A percentile compares a stretch with the other conserved stretches of the same genome.
phyloP scores from a whole-genome alignment of 2,329 filamentous ascomycete species.

The Fusarium lateritium region DNA sequence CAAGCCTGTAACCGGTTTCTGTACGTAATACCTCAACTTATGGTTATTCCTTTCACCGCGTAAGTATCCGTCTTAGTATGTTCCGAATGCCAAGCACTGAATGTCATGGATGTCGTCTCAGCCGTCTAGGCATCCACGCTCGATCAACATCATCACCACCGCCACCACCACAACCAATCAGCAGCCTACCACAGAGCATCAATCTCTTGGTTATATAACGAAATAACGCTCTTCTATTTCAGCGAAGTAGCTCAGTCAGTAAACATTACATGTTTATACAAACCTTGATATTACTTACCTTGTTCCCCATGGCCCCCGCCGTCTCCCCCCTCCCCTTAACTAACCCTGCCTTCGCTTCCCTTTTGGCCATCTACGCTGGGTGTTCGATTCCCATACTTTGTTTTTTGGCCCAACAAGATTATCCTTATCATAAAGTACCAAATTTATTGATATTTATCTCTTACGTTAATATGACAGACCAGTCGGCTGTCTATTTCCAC shows the following conservation, averaged over 20 bases:
- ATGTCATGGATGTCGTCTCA: background rate
- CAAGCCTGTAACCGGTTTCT: too few relatives aligned
- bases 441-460: slow-evolving; percentile 1
- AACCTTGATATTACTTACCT: slow-evolving; percentile 22
- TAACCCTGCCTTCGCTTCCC: slow-evolving; percentile 29
- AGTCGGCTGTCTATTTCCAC: background rate
- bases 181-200: background rate
- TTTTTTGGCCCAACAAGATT: background rate
- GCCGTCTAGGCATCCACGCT: slow-evolving; percentile 21
- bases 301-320: slow-evolving; percentile 28
- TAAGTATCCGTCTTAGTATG: too few relatives aligned
- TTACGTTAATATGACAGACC: background rate
- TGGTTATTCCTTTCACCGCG: too few relatives aligned
- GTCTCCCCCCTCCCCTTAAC: too few relatives aligned
- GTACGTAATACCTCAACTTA: too few relatives aligned
- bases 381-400: slow-evolving; percentile 27
- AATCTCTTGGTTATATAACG: slow-evolving; percentile 17
- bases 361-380: background rate
- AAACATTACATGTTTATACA: slow-evolving; percentile 6
- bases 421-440: background rate
- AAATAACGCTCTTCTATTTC: slow-evolving; percentile 6
- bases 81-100: too few relatives aligned
- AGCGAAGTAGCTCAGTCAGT: slow-evolving; percentile 44
- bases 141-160: slow-evolving; percentile 4
- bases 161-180: slow-evolving; percentile 8